A percentile compares a stretch with the other conserved stretches of the same genome.
phyloP scores from a whole-genome alignment of 495 filamentous ascomycete genomes.

The Penicillium atrosanguineum region DNA sequence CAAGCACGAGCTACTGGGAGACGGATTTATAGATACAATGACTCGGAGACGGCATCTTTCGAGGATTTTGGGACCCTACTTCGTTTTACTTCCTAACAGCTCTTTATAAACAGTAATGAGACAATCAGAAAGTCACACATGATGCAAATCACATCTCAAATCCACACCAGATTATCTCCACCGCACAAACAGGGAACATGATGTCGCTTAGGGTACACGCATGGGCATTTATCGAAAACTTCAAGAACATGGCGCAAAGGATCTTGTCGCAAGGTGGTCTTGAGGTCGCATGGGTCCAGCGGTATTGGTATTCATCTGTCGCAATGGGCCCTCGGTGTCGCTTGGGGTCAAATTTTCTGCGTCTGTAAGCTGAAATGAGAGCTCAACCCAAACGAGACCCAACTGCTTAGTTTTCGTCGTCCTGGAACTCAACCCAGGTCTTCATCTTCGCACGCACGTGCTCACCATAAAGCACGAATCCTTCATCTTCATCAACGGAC shows the following conservation, averaged over 20 bases:
- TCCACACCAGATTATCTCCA: background rate
- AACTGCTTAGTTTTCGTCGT: background rate
- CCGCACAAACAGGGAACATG: background rate
- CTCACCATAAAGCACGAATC: constrained; percentile 41
- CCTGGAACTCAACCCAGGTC: constrained; percentile 43
- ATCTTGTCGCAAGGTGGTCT: background rate
- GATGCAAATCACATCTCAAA: background rate
- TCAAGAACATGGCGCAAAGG: background rate
- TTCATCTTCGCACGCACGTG: constrained; percentile 47
- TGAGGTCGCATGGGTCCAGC: too few species aligned
- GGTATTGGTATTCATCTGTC: background rate
- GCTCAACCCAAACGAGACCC: too few species aligned
- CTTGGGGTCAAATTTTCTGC: background rate
- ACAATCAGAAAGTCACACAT: background rate
- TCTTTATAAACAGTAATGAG: background rate
- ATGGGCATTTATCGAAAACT: background rate
- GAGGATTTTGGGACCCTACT: background rate
- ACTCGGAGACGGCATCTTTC: background rate
- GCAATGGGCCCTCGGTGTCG: background rate
- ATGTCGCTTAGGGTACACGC: background rate
- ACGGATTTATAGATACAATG: background rate
- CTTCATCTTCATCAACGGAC: constrained; percentile 31
- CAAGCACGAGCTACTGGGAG: background rate
- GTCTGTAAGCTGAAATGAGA: background rate
- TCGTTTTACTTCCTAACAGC: background rate